phyloP scores from a whole-genome alignment of 1,284 basidiomycete species.

The Microstroma glucosiphilum region DNA sequence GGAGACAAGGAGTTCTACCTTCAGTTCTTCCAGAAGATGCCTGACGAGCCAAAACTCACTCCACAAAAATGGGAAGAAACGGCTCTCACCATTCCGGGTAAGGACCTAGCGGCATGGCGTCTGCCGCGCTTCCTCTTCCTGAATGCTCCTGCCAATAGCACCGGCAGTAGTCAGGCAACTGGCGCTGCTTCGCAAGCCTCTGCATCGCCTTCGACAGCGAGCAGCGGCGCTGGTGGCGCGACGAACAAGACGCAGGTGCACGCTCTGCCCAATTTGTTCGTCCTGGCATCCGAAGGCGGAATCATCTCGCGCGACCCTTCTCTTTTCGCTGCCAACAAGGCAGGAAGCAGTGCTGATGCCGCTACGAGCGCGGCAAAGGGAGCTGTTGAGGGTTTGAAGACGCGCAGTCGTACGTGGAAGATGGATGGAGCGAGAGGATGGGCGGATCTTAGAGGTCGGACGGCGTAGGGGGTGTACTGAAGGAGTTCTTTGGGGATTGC shows the following conservation, averaged over 20 bases:
- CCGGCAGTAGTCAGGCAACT: background rate
- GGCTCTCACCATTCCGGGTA: background rate
- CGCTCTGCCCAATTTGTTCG: background rate
- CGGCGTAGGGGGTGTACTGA: no score
- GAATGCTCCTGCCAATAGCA: background rate
- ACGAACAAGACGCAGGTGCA: background rate
- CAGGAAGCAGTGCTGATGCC: background rate
- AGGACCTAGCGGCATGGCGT: background rate
- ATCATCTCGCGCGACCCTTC: conserved; percentile 1
- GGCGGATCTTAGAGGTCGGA: background rate
- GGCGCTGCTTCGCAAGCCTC: background rate
- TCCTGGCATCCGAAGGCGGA: background rate
- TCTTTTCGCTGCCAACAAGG: background rate
- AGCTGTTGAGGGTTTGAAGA: background rate
- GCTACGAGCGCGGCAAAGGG: background rate
- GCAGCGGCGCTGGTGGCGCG: background rate
- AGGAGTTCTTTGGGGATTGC: no score
- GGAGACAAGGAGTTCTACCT: background rate
- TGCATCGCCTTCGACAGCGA: background rate
- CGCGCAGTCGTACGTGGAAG: background rate
- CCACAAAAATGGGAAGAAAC: background rate
- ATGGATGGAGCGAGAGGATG: background rate
- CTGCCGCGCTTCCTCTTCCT: conserved; percentile 7
- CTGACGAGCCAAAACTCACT: background rate
- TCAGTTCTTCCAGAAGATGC: background rate